These are phyloP conservation scores for Phallus indusiatus DNA, from an alignment of 768 basidiomycete species.

Conservation along the genomic window DNA sequence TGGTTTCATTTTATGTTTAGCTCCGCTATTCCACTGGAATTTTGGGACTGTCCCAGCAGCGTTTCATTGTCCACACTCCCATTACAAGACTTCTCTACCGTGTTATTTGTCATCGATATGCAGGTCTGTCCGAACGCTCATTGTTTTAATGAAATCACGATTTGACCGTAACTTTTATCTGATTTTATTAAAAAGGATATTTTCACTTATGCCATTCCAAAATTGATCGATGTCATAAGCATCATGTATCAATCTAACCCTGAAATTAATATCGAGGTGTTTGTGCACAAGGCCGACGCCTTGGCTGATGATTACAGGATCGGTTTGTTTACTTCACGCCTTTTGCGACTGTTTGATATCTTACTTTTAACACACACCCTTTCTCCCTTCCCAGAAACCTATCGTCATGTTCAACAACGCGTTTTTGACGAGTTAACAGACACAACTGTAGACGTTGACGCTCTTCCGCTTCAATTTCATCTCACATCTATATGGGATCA, in stretches of 20 bases:
- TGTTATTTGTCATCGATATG: conserved; percentile 94
- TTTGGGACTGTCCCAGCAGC: conserved; percentile 93
- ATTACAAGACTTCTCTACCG: conserved; percentile 69
- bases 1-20: conserved; percentile 30
- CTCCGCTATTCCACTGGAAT: conserved; percentile 84
- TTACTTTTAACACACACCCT: conserved; percentile 4
- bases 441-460: conserved; percentile 61
- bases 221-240: conserved; percentile 73
- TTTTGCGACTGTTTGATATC: background rate
- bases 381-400: conserved; percentile 63
- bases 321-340: conserved; percentile 37
- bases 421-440: conserved; percentile 77
- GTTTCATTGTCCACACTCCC: conserved; percentile 73
- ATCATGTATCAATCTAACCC: conserved; percentile 70
- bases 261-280: conserved; percentile 75
- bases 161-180: too few species aligned
- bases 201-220: conserved; percentile 75
- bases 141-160: background rate
- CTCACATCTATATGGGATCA: conserved; percentile 93
- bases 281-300: conserved; percentile 92
- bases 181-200: conserved; percentile 49
- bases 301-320: conserved; percentile 81
- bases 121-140: conserved; percentile 44
- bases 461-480: conserved; percentile 76
- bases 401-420: conserved; percentile 82